Evolutionary conservation across 2,329 filamentous ascomycete genomes (phyloP).

Genomic region (Colletotrichum chrysophilum): DNA sequence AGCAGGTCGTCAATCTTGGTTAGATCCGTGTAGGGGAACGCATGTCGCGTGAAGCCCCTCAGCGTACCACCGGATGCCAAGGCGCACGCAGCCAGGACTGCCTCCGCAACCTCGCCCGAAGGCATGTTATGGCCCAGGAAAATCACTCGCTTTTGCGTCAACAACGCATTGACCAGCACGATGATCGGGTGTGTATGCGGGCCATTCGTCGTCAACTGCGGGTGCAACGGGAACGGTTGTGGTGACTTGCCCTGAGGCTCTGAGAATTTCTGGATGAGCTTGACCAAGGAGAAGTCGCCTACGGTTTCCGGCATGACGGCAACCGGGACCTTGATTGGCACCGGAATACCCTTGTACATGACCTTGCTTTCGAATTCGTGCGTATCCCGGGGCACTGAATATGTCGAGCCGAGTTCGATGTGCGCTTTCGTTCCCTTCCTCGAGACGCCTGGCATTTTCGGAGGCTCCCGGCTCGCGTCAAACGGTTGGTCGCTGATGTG

Average conservation of each 20-base stretch:
- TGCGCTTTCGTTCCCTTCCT: constrained; percentile 68
- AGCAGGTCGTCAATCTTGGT: constrained; percentile 97
- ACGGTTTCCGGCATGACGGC: constrained; percentile 95
- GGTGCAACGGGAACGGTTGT: constrained; percentile 84
- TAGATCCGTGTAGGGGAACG: constrained; percentile 96
- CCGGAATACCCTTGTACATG: constrained; percentile 94
- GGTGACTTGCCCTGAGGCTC: constrained; percentile 81
- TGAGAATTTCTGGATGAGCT: constrained; percentile 94
- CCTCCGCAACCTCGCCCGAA: constrained; percentile 94
- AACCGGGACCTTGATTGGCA: constrained; percentile 95
- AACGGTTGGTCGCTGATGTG: constrained; percentile 45
- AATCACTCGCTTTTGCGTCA: constrained; percentile 96
- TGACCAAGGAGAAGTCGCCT: constrained; percentile 96
- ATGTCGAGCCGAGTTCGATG: constrained; percentile 63
- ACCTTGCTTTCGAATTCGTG: constrained; percentile 98
- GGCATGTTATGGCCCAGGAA: constrained; percentile 96
- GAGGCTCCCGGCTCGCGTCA: constrained; percentile 54
- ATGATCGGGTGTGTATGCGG: constrained; percentile 92
- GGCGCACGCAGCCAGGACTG: constrained; percentile 96
- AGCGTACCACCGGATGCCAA: constrained; percentile 91
- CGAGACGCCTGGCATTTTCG: constrained; percentile 54
- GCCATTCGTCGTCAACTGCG: constrained; percentile 92
- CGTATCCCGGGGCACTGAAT: constrained; percentile 86
- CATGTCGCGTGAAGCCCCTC: constrained; percentile 91
- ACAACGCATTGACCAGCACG: constrained; percentile 89